Base-by-base conservation (phyloP, 129 eudicot species). In the Centaurea solstitialis region DNA sequence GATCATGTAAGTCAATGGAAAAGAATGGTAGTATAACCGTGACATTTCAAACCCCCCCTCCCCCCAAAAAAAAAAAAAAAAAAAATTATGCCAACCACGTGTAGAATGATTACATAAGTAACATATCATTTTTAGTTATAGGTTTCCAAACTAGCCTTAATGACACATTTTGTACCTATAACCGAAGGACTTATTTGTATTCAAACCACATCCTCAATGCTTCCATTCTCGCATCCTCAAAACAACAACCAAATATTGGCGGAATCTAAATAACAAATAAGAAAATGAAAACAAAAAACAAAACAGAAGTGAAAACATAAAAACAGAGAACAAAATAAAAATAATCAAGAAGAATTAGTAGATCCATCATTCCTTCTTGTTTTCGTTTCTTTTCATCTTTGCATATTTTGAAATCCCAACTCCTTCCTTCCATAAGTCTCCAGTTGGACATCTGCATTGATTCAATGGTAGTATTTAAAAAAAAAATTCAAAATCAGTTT, bases 401-500 rank as follows among this genome's bases (percentile, higher is more conserved):
- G 18, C 35, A 69, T 23, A 69, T 69, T 30, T 69, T 69, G 45
- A 69, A 30, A 33, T 33, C 73, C 73, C 73, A 33, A 30, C 11
- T 69, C 73, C 47, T 69, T 69, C 73, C 73, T 69, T 15, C 73
- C 47, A 69, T 69, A 69, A 4, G 15, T 17, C 43, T 69, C 73
- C 73, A 69, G 33, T 37, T 69, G 43, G 8, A 30, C 73, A 69
- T 12, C 73, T 69, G 73, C 73, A 69, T 69, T n/a, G n/a, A 7
- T 30, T 6, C 7, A 33, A 33, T 30, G 18, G 62, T 13, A 69
- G 7, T 15, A 33, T 69, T 69, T 1, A 59, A 59, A n/a, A 59
- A 50, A 50, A 59, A n/a, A 59, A 50, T 13, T 3, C 13, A 68
- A 68, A 10, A 68, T 26, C 40, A 68, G n/a, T 68, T 68, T 68